Evolutionary conservation across 1,139 yeast species (phyloP), one percentile per base, ranked within the genome.

Genomic region (Pneumocystis canis): DNA sequence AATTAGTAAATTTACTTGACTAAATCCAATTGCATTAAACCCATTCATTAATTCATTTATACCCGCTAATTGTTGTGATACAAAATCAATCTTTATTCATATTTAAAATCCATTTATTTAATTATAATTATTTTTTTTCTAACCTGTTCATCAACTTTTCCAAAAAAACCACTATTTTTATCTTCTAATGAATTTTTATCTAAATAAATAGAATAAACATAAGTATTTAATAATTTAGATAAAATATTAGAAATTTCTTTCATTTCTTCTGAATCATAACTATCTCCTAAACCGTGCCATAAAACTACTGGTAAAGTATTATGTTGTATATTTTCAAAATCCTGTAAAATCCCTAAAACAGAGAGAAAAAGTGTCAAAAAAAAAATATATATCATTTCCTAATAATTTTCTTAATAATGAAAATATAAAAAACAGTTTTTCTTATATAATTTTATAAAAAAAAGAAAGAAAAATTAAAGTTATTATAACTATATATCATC

Each of bases 241-340:
- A 86, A 74, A 0, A 80, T 67, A 1, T 77, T 77, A 3, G 75
- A 73, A 1, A 80, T 80, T n/a, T 77, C 72, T 54, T 73, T 74
- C 76, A 86, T 82, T 0, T 86, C 83, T 0, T 80, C 73, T 0
- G 89, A 82, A 70, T 85, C 81, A 70, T 83, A 87, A 25, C 81
- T 78, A 71, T 87, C 95, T 0, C 95, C 94, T 69, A 87, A 78
- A 0, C 95, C 95, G 69, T 87, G 95, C 95, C 95, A 87, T 58
- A 87, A 70, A 1, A 87, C 88, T 2, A 87, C 79, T 0, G 90
- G 89, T 14, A 64, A 53, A 5, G 3, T 37, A 28, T 37, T 35
- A 14, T 32, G 0, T 32, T 14, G 25, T 37, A 3, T 18, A 5
- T 35, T 7, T 16, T 56, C 6, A 25, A 5, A 37, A 41, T 53